Evolutionary conservation across 208 protist species (phyloP), one percentile per base, ranked within the genome.

Genomic region (Acanthamoeba sp.): DNA sequence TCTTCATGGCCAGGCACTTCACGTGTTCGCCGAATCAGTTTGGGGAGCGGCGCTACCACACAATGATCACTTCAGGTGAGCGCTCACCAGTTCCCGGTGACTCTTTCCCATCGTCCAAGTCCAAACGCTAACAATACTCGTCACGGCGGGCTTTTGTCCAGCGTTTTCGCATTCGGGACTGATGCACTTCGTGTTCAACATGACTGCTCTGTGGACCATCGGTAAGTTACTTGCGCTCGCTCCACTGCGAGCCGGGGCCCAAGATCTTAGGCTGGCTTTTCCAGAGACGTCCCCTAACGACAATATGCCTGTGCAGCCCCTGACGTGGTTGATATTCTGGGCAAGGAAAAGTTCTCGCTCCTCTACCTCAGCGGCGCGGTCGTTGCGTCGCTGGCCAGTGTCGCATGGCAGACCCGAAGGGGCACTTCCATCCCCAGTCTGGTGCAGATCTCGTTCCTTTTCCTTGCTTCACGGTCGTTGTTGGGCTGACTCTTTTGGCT

Each of bases 121-220:
- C 14, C 69, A 78, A 12, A 20, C 14, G 24, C 36, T 40, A 0
- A 40, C 69, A 5, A 1, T 20, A 10, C 62, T 5, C 0, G 0
- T 78, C 7, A 7, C 57, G 9, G 18, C 57, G 14, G 57, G 12
- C 18, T 9, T 24, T 24, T 29, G 27, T 22, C 7, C 76, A 84
- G 76, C 76, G 10, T 84, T 84, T 34, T 84, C 76, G 9, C 76
- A 84, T 22, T 29, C 42, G 40, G 29, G 42, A 1, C 16, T 48
- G 24, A 55, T 84, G 76, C 76, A 84, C 38, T 84, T 84, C 42
- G 7, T 34, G 22, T 84, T 84, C 38, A 84, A 84, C 76, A 84
- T 84, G 76, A 84, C 29, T 12, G 76, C 76, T 3, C 76, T 84
- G 0, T 84, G 76, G 76, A 84, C 40, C 27, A 84, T 84, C 36